Base-by-base conservation (phyloP, 805 yeast species). In the Groenewaldozyma tartarivorans region DNA sequence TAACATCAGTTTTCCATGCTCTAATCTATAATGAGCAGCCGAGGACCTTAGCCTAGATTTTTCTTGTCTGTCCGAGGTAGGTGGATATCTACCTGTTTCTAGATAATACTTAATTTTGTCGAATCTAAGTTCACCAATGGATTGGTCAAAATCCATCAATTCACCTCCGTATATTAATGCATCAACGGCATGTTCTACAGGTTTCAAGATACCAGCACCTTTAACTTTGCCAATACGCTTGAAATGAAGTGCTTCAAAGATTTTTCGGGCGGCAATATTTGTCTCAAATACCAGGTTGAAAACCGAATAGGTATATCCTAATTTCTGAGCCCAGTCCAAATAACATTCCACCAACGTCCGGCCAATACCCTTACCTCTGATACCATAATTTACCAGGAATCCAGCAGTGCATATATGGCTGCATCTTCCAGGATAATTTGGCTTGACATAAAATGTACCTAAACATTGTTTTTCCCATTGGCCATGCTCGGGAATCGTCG, bases 381-480 rank as follows among this genome's bases (percentile, higher is more conserved):
- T 85, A 48, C 95, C 95, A 3, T 94, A 92, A 60, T 90, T 87
- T 2, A 90, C 97, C 27, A 90, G 64, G 51, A 90, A 82, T 17
- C 81, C 80, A 1, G 85, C 94, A 0, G 94, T 83, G 52, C 94
- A 87, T n/a, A 92, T 80, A 56, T 90, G 96, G 0, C 94, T 77
- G 16, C 92, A 81, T 35, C 97, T 67, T 1, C 97, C 97, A 0
- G 96, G 95, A 56, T 80, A 90, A 53, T 85, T 82, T 2, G 96
- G 92, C 48, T 81, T 81, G 46, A 90, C 71, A 56, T 72, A 79
- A 55, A 90, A 87, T 1, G 88, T 74, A 0, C 97, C 98, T 36
- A 92, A 66, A 57, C 96, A 90, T 56, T 81, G 88, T 52, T 83
- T 85, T 45, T 87, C 94, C 96, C 97, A 88, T 55, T 81, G 86